These are phyloP conservation scores for Metschnikowia cerradonensis DNA, from an alignment of 805 yeast species.

Conservation along the genomic window DNA sequence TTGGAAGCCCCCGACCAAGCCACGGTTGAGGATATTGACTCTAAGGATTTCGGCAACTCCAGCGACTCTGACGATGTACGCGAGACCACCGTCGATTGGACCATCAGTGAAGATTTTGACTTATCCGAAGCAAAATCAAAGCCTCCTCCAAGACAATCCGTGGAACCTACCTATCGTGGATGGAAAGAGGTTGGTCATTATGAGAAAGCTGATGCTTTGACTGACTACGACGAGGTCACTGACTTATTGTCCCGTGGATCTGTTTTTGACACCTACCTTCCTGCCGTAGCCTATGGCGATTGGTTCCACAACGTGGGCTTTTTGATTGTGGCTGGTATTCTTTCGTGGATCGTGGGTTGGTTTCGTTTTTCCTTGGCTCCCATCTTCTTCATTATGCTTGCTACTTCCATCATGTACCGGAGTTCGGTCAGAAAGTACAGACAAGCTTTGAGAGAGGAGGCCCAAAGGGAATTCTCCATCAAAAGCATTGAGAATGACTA, in stretches of 20 bases:
- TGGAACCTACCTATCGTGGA: constrained; percentile 72
- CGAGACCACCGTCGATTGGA: constrained; percentile 18
- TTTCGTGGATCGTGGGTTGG: constrained; percentile 79
- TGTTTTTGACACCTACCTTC: constrained; percentile 68
- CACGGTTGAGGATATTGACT: constrained; percentile 12
- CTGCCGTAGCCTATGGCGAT: constrained; percentile 79
- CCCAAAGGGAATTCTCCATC: constrained; percentile 82
- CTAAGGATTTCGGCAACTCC: constrained; percentile 5
- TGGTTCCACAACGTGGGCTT: constrained; percentile 92
- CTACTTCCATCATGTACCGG: constrained; percentile 70
- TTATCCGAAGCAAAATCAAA: constrained; percentile 27
- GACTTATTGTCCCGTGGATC: constrained; percentile 73
- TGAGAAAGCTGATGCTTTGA: constrained; percentile 64
- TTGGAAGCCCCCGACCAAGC: constrained; percentile 31
- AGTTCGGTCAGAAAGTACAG: constrained; percentile 80
- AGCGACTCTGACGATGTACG: constrained; percentile 6
- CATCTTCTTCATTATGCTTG: constrained; percentile 64
- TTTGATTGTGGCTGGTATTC: constrained; percentile 59
- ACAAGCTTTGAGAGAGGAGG: constrained; percentile 65
- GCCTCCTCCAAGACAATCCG: constrained; percentile 47
- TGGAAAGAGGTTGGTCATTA: constrained; percentile 94
- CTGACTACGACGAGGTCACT: constrained; percentile 63
- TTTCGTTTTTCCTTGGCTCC: constrained; percentile 76
- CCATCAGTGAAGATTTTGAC: constrained; percentile 39
- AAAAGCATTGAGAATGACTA: constrained; percentile 80